Percentiles rank a stretch among this genome's conserved stretches.
Conservation (phyloP, 1,139 yeast genomes). For the Arxiozyma heterogenica region DNA sequence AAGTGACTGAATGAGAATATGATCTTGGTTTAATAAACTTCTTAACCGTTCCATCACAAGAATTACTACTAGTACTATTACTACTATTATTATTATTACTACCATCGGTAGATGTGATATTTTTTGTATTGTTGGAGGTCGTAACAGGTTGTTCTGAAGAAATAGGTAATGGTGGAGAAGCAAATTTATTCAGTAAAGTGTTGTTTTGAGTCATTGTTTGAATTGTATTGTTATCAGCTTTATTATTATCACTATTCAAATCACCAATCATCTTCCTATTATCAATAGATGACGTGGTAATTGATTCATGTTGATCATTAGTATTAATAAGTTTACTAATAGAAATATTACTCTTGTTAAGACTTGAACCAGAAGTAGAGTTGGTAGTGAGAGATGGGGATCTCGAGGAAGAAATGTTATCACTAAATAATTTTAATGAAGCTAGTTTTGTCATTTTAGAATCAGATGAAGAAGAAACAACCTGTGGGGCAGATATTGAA, state of each 20-base stretch:
- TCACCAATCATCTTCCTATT: not conserved
- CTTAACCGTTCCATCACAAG: not conserved
- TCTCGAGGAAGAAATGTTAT: not conserved
- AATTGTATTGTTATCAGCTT: no score
- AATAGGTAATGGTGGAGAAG: not conserved
- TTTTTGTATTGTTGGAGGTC: not conserved
- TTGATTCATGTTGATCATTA: not conserved
- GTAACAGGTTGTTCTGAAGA: not conserved
- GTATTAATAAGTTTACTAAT: not conserved
- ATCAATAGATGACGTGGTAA: not conserved
- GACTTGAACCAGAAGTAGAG: not conserved
- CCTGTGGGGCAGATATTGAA: not conserved
- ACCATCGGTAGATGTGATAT: not conserved
- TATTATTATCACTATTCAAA: not conserved
- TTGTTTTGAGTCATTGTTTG: not conserved
- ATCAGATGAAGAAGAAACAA: not conserved
- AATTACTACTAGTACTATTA: conserved; percentile 1
- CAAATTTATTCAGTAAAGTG: not conserved
- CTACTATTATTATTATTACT: conserved; percentile 1
- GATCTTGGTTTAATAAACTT: conserved; percentile 26
- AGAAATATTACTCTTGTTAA: not conserved
- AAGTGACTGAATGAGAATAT: conserved; percentile 19
- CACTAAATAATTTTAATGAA: not conserved
- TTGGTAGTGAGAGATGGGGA: not conserved
- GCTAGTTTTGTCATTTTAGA: not conserved